Percentiles rank a stretch among this genome's conserved stretches.
Evolutionary conservation across 768 basidiomycete species (phyloP).

Genomic region (Steccherinum ochraceum): DNA sequence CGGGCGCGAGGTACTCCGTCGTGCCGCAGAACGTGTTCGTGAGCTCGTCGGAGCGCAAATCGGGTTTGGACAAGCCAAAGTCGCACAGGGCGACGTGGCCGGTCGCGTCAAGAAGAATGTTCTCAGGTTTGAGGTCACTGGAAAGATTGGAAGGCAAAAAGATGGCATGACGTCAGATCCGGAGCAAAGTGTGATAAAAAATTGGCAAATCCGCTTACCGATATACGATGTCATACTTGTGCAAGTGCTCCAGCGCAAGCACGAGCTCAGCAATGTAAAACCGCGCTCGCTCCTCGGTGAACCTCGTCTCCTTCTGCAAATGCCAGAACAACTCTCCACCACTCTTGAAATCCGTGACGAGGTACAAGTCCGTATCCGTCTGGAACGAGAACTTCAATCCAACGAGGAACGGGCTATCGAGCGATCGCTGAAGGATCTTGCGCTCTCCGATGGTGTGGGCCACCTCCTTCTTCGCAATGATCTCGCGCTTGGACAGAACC

Average conservation of each 20-base stretch:
- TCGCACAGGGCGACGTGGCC: slow-evolving; percentile 98
- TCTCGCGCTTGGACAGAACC: slow-evolving; percentile 97
- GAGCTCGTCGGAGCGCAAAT: slow-evolving; percentile 86
- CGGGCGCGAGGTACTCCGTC: slow-evolving; percentile 96
- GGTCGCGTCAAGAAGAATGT: slow-evolving; percentile 96
- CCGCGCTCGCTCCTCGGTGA: slow-evolving; percentile 86
- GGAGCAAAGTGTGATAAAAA: background rate
- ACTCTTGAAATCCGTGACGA: slow-evolving; percentile 98
- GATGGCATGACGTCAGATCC: background rate
- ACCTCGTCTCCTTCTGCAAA: slow-evolving; percentile 90
- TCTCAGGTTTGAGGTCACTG: slow-evolving; percentile 96
- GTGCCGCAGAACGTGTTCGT: slow-evolving; percentile 99
- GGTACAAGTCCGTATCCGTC: slow-evolving; percentile 89
- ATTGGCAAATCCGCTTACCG: slow-evolving; percentile 46
- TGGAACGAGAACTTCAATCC: slow-evolving; percentile 99
- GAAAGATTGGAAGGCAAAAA: slow-evolving; percentile 1
- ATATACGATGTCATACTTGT: slow-evolving; percentile 95
- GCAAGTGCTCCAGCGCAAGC: slow-evolving; percentile 91
- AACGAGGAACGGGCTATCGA: slow-evolving; percentile 95
- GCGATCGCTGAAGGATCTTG: slow-evolving; percentile 91
- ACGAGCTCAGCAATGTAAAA: slow-evolving; percentile 98
- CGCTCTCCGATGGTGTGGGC: slow-evolving; percentile 99
- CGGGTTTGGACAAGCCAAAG: slow-evolving; percentile 96
- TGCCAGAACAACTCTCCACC: slow-evolving; percentile 99
- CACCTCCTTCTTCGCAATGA: slow-evolving; percentile 98